Percentiles rank a stretch among this genome's conserved stretches.
Conservation (phyloP, 495 filamentous ascomycete species). For the Penicillium riverlandense region DNA sequence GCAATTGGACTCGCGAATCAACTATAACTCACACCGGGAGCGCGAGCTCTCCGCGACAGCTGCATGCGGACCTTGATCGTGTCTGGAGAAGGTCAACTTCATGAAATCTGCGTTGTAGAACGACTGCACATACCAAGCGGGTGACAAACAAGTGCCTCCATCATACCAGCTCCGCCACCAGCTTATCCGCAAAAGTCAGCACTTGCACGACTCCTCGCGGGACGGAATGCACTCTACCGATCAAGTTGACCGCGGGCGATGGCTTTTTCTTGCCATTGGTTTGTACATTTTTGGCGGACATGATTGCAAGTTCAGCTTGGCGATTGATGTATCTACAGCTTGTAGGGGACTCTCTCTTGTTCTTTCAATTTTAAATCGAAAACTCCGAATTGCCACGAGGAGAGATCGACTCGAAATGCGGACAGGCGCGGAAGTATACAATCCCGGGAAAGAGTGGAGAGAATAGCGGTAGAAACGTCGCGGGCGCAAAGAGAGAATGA, state of each 20-base stretch:
- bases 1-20: not conserved
- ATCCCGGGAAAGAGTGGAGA: conserved; percentile 13
- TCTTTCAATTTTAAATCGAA: conserved; percentile 2
- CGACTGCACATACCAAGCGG: conserved; percentile 64
- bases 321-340: not conserved
- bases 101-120: not conserved
- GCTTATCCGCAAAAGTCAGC: conserved; percentile 47
- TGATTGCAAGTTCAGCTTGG: conserved; percentile 17
- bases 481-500: no score
- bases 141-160: conserved; percentile 97
- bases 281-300: conserved; percentile 58
- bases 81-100: conserved; percentile 43
- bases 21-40: conserved; percentile 59
- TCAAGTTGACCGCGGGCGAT: conserved; percentile 85
- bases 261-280: conserved; percentile 70
- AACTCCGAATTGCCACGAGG: conserved; percentile 4
- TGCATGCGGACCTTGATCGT: conserved; percentile 99
- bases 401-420: conserved; percentile 11
- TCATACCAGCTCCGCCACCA: conserved; percentile 97
- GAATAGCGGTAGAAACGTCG: not conserved
- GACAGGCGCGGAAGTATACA: conserved; percentile 21
- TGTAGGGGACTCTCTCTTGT: conserved; percentile 1
- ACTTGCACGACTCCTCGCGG: not conserved
- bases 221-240: conserved; percentile 51
- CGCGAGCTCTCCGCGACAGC: conserved; percentile 76